Conservation (phyloP, 2,329 filamentous ascomycete genomes). For the Sarocladiaceae sp. region DNA sequence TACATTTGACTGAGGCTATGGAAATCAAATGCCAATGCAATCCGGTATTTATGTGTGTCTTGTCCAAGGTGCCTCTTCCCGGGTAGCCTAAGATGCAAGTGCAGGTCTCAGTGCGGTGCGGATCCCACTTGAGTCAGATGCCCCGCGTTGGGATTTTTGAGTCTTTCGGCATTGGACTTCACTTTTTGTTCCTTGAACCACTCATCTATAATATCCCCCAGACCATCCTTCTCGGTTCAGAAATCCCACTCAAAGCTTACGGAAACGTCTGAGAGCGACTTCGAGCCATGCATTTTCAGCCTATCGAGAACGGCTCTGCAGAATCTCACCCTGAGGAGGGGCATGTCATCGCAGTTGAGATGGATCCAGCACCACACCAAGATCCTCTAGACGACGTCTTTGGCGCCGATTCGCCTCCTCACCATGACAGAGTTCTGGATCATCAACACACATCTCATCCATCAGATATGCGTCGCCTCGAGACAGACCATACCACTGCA, state of each 20-base stretch:
- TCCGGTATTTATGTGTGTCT: no score
- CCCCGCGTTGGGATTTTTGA: constrained; percentile 5
- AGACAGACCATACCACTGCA: constrained; percentile 70
- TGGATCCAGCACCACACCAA: constrained; percentile 10
- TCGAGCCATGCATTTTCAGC: constrained; percentile 26
- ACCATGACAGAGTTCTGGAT: constrained; percentile 9
- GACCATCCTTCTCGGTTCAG: no score
- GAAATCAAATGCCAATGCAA: no score
- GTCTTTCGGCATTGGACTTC: neutral
- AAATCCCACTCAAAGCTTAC: no score
- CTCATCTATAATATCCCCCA: neutral
- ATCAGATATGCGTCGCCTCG: constrained; percentile 66
- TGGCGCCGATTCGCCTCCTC: constrained; percentile 15
- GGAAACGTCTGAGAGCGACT: no score
- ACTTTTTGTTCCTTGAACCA: neutral
- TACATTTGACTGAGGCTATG: no score
- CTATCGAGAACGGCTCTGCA: constrained; percentile 22
- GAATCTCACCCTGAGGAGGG: constrained; percentile 13
- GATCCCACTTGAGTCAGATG: constrained; percentile 7
- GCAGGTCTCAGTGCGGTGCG: neutral
- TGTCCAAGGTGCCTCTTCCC: no score
- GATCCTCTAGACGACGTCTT: constrained; percentile 32
- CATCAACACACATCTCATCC: constrained; percentile 27
- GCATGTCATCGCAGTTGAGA: neutral
- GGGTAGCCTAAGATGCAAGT: no score